phyloP scores from a whole-genome alignment of 345 rosid species.

The Alliaria petiolata region DNA sequence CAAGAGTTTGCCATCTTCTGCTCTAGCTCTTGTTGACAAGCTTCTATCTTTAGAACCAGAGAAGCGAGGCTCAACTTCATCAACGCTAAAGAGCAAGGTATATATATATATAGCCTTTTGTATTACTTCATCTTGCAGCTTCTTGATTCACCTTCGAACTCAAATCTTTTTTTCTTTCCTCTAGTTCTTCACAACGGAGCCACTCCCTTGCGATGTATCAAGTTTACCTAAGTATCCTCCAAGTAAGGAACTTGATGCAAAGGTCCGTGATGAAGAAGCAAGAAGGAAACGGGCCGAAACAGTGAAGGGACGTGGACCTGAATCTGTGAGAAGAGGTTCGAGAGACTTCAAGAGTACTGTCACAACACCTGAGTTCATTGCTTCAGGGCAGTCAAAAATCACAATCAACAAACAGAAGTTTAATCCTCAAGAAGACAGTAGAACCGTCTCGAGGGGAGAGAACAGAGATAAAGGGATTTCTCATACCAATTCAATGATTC shows the following conservation, averaged over 20 bases:
- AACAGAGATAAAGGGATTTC: conserved; percentile 14
- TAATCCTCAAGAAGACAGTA: conserved; percentile 17
- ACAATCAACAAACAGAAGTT: not conserved
- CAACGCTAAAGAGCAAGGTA: conserved; percentile 62
- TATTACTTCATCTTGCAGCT: not conserved
- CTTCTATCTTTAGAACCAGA: conserved; percentile 90
- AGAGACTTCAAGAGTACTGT: conserved; percentile 46
- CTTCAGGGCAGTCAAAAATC: conserved; percentile 43
- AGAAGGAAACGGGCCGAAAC: conserved; percentile 59
- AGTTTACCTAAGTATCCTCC: conserved; percentile 71
- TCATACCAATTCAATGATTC: conserved; percentile 28
- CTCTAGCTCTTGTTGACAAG: conserved; percentile 69
- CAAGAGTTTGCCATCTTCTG: conserved; percentile 78
- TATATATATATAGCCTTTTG: not conserved
- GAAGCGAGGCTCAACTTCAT: conserved; percentile 46
- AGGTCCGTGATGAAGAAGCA: conserved; percentile 53
- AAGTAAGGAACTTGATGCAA: conserved; percentile 76
- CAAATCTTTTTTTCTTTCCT: not conserved
- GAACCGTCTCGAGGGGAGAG: conserved; percentile 15
- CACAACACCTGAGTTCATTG: conserved; percentile 60
- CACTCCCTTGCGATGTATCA: conserved; percentile 63
- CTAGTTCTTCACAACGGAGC: conserved; percentile 64
- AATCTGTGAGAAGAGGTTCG: conserved; percentile 55
- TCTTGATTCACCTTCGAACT: not conserved
- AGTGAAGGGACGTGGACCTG: conserved; percentile 58